phyloP scores from a whole-genome alignment of 805 yeast species.

The Nakazawaea molendinolei region DNA sequence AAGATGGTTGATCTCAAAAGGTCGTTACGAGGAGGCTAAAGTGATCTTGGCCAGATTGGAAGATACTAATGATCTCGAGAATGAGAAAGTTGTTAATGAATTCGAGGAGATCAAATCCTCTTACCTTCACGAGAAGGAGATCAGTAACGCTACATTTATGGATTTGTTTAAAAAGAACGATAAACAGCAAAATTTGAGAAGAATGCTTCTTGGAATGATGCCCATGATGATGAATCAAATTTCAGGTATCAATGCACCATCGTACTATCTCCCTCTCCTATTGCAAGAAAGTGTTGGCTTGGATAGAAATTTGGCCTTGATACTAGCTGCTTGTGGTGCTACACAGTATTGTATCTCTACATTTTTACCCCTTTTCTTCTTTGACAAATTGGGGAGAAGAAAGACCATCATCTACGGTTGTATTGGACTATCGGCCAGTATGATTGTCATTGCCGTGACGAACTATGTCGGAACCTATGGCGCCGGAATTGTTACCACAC shows the following conservation, averaged over 20 bases:
- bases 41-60: slow-evolving; percentile 31
- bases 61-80: slow-evolving; percentile 19
- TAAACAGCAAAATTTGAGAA: slow-evolving; percentile 53
- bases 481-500: slow-evolving; percentile 20
- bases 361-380: slow-evolving; percentile 28
- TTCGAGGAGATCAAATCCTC: slow-evolving; percentile 16
- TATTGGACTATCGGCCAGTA: slow-evolving; percentile 28
- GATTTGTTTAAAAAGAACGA: slow-evolving; percentile 30
- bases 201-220: slow-evolving; percentile 57
- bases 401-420: slow-evolving; percentile 17
- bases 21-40: slow-evolving; percentile 36
- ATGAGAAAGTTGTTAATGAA: slow-evolving; percentile 14
- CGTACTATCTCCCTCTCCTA: slow-evolving; percentile 35
- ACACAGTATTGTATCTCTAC: slow-evolving; percentile 11
- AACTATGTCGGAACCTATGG: slow-evolving; percentile 20
- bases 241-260: slow-evolving; percentile 66
- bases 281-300: slow-evolving; percentile 10
- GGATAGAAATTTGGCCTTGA: slow-evolving; percentile 6
- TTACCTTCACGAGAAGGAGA: slow-evolving; percentile 9
- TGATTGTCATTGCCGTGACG: slow-evolving; percentile 30
- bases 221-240: slow-evolving; percentile 67
- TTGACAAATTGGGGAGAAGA: slow-evolving; percentile 31
- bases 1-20: slow-evolving; percentile 45
- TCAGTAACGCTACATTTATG: slow-evolving; percentile 21
- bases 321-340: slow-evolving; percentile 9